These are phyloP conservation scores for Tuber umbilicatum DNA, from an alignment of 495 filamentous ascomycete genomes.

Conservation along the genomic window DNA sequence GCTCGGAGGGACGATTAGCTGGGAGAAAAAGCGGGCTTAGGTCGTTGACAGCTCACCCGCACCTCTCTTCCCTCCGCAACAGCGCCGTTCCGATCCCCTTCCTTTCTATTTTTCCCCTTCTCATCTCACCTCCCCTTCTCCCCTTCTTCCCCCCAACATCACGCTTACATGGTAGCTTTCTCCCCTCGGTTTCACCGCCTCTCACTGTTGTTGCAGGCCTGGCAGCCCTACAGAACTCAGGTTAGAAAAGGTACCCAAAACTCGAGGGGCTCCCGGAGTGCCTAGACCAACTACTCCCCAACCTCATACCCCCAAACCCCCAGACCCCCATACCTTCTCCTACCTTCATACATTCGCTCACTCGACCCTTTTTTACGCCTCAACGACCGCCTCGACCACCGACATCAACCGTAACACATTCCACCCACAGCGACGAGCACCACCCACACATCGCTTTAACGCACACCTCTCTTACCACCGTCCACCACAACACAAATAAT, in stretches of 20 bases:
- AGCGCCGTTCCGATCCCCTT: slow-evolving; percentile 12
- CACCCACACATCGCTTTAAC: slow-evolving; percentile 5
- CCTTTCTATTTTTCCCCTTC: slow-evolving; percentile 14
- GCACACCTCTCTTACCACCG: background rate
- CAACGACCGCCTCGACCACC: slow-evolving; percentile 16
- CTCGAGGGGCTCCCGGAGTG: slow-evolving; percentile 6
- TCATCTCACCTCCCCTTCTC: slow-evolving; percentile 24
- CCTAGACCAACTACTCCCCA: slow-evolving; percentile 20
- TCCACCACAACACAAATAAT: slow-evolving; percentile 34
- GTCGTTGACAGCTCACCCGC: slow-evolving; percentile 39
- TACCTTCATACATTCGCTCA: slow-evolving; percentile 37
- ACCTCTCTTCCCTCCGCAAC: slow-evolving; percentile 18
- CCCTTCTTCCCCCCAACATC: slow-evolving; percentile 23
- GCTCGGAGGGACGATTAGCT: slow-evolving; percentile 22
- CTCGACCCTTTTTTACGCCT: slow-evolving; percentile 38
- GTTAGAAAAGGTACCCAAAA: slow-evolving; percentile 2
- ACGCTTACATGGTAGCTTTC: slow-evolving; percentile 12
- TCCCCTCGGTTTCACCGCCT: slow-evolving; percentile 10
- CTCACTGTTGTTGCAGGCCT: slow-evolving; percentile 4
- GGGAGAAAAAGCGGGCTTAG: slow-evolving; percentile 22
- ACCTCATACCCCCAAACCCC: slow-evolving; percentile 37
- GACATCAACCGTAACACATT: background rate
- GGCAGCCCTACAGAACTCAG: slow-evolving; percentile 1
- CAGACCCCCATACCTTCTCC: slow-evolving; percentile 34
- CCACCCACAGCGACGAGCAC: background rate